Evolutionary conservation across 2,329 filamentous ascomycete genomes (phyloP).

Genomic region (Cordyceps militaris): DNA sequence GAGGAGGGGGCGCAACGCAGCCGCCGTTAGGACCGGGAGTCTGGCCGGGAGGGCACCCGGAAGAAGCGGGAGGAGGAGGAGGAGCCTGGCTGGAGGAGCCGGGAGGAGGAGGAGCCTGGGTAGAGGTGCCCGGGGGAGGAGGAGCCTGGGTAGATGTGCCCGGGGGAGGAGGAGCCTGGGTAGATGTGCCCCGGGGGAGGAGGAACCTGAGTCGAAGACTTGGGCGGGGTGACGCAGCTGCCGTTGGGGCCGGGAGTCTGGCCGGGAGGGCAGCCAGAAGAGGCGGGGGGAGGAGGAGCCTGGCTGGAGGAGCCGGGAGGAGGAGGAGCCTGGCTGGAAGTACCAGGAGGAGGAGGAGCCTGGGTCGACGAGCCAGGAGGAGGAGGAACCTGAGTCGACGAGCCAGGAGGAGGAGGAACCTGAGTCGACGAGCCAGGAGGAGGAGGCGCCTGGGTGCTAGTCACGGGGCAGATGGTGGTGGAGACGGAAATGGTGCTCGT

Average conservation of each 20-base stretch:
- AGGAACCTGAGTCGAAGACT: neutral
- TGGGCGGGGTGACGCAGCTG: neutral
- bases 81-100: conserved; percentile 2
- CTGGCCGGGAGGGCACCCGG: neutral
- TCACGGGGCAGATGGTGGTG: conserved; percentile 38
- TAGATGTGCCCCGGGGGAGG: neutral
- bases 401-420: neutral
- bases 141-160: neutral
- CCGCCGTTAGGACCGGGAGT: neutral
- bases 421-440: conserved; percentile 4
- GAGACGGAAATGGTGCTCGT: conserved; percentile 27
- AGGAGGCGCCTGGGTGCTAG: conserved; percentile 16
- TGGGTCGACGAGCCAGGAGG: conserved; percentile 5
- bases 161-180: conserved; percentile 14
- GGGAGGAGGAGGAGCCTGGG: conserved; percentile 5
- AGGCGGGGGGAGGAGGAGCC: neutral
- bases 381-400: conserved; percentile 3
- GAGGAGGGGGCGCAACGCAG: neutral
- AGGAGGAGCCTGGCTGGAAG: conserved; percentile 1
- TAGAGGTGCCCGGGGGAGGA: neutral
- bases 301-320: conserved; percentile 4
- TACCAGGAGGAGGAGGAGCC: neutral
- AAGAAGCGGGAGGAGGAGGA: conserved; percentile 4
- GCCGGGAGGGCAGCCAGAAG: neutral
- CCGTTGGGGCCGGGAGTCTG: neutral